These are phyloP conservation scores for Backusella liffmaniae DNA, from an alignment of 192 early-diverging fungal genomes.

Conservation along the genomic window DNA sequence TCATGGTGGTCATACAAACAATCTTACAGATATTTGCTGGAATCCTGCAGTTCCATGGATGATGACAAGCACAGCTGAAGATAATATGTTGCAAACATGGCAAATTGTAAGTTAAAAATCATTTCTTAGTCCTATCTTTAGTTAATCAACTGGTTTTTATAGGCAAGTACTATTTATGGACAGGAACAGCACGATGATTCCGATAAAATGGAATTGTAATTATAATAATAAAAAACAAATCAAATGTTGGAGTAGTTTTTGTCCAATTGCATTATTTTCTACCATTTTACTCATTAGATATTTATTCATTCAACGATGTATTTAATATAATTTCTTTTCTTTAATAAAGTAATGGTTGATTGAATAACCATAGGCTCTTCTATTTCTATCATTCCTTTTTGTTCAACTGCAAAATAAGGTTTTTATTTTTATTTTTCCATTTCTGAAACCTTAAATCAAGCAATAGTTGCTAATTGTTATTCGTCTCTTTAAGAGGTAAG, in stretches of 20 bases:
- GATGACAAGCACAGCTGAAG: conserved; percentile 90
- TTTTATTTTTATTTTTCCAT: neutral
- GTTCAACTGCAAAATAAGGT: neutral
- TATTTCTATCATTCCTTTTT: neutral
- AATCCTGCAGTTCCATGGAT: conserved; percentile 94
- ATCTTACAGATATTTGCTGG: conserved; percentile 95
- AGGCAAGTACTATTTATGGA: conserved; percentile 30
- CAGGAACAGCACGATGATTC: conserved; percentile 16
- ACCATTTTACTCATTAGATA: neutral
- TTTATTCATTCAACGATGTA: neutral
- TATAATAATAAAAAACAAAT: neutral
- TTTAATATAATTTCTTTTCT: too few species aligned
- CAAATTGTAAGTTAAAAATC: conserved; percentile 82
- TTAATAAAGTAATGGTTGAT: too few species aligned
- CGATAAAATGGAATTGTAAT: conserved; percentile 10
- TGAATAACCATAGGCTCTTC: neutral
- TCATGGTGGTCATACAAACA: conserved; percentile 97
- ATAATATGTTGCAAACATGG: conserved; percentile 98
- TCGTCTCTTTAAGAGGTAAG: neutral
- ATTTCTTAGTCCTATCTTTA: neutral
- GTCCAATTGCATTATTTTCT: neutral
- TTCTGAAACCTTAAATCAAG: neutral
- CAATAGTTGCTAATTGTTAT: neutral
- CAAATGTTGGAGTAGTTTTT: neutral
- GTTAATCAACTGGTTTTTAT: neutral